A percentile compares a stretch with the other conserved stretches of the same genome.
phyloP scores from a whole-genome alignment of 345 rosid species.

The Passiflora organensis region DNA sequence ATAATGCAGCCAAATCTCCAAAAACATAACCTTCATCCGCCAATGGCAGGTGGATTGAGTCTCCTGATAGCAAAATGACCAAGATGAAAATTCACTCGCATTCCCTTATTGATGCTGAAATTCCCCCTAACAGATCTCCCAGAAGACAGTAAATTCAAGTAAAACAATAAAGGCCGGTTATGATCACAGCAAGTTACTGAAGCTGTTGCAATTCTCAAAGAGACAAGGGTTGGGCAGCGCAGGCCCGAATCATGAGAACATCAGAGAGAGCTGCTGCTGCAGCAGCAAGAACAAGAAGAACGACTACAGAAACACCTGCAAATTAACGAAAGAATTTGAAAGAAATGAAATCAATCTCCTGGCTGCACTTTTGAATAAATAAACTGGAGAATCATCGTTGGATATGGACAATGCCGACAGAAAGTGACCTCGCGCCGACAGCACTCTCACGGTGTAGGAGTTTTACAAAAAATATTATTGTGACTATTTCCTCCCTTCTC shows the following conservation, averaged over 20 bases:
- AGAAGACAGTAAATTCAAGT: constrained; percentile 2
- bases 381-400: constrained; percentile 48
- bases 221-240: constrained; percentile 2
- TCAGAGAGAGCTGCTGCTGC: not conserved
- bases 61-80: constrained; percentile 19
- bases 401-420: constrained; percentile 90
- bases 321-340: constrained; percentile 10
- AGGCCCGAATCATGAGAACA: constrained; percentile 13
- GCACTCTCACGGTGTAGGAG: constrained; percentile 20
- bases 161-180: constrained; percentile 10
- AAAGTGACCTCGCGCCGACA: constrained; percentile 83
- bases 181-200: constrained; percentile 18
- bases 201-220: constrained; percentile 5
- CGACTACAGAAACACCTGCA: constrained; percentile 7
- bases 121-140: not conserved
- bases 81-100: constrained; percentile 25
- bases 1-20: constrained; percentile 38
- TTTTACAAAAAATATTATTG: not conserved
- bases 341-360: constrained; percentile 6
- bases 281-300: constrained; percentile 8
- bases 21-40: constrained; percentile 56
- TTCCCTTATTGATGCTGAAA: constrained; percentile 29
- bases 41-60: constrained; percentile 19
- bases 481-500: constrained; percentile 4
- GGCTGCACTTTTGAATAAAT: constrained; percentile 42